Base-by-base conservation (phyloP, 371 early-diverging fungal species). In the Chytridiales sp. region DNA sequence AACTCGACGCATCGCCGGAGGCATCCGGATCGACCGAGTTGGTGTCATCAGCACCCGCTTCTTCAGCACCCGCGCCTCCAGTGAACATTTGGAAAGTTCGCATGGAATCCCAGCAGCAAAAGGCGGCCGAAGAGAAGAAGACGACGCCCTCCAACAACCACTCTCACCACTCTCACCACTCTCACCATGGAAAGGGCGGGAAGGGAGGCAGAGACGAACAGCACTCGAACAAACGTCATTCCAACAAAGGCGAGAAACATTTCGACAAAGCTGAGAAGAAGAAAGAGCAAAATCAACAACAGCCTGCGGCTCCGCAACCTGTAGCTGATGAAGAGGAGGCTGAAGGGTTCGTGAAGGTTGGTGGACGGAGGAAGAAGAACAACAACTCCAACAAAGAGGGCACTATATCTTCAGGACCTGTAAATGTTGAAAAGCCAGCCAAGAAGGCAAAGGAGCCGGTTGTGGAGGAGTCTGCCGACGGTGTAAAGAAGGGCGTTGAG, bases 61-160 rank as follows among this genome's bases (percentile, higher is more conserved):
- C 72, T 9, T 26, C 55, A n/a, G n/a, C n/a, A n/a, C n/a, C n/a
- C n/a, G n/a, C n/a, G 17, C 62, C 74, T 11, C n/a, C 68, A 15
- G 71, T 60, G 15, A 74, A 74, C 59, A 53, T 74, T 41, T 74
- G 74, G 74, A 70, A 68, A 43, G 68, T 68, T 5, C 57, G 74
- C 1, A 51, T 68, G 52, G 58, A 67, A 39, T 57, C 55, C 21
- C 67, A 68, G 43, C 57, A 64, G 50, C 46, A 59, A 42, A 29
- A 53, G 11, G 39, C 46, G 1, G 59, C 59, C 31, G 57, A 53
- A 21, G 52, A 65, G 47, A 61, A 59, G 38, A 61, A 59, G 43
- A 61, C 62, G 31, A 56, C 52, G 42, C 8, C 15, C 11, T 11
- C 34, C 6, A 40, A 19, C 22, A 44, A 58, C n/a, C 27, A 21